Evolutionary conservation across 345 rosid genomes (phyloP).

Genomic region (Draba incana): DNA sequence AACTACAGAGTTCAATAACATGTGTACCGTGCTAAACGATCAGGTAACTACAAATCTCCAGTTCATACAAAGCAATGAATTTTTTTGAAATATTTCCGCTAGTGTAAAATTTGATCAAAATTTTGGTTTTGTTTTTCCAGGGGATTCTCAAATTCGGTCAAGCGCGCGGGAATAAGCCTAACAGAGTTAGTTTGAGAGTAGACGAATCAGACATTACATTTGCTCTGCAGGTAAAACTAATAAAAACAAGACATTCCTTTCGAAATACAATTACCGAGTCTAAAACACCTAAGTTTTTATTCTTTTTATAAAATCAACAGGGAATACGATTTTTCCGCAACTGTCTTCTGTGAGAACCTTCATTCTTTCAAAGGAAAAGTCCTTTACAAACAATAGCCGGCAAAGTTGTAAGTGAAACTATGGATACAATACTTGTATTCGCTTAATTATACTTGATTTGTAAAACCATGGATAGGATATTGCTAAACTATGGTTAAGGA

Average conservation of each 20-base stretch:
- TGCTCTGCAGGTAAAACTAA: conserved; percentile 65
- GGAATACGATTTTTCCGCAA: conserved; percentile 79
- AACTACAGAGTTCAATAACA: conserved; percentile 62
- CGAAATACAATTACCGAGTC: background rate
- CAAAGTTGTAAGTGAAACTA: background rate
- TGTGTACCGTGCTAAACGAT: conserved; percentile 81
- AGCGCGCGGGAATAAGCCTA: conserved; percentile 61
- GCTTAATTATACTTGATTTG: no score
- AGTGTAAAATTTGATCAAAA: background rate
- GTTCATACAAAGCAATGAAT: background rate
- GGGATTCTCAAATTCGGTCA: conserved; percentile 74
- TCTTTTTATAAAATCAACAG: conserved; percentile 41
- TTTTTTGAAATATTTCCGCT: background rate
- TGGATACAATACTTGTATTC: background rate
- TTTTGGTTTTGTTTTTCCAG: conserved; percentile 38
- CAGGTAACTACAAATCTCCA: conserved; percentile 47
- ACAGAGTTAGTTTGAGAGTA: conserved; percentile 66
- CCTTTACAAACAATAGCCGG: background rate
- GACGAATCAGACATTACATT: conserved; percentile 74
- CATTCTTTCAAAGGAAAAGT: conserved; percentile 1
- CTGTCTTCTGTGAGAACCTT: conserved; percentile 57
- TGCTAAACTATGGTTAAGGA: no score
- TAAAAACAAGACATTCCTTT: background rate
- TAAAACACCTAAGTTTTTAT: background rate
- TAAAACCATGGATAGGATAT: no score